Evolutionary conservation across 2,329 filamentous ascomycete species (phyloP).

Genomic region (Claviceps fusiformis): DNA sequence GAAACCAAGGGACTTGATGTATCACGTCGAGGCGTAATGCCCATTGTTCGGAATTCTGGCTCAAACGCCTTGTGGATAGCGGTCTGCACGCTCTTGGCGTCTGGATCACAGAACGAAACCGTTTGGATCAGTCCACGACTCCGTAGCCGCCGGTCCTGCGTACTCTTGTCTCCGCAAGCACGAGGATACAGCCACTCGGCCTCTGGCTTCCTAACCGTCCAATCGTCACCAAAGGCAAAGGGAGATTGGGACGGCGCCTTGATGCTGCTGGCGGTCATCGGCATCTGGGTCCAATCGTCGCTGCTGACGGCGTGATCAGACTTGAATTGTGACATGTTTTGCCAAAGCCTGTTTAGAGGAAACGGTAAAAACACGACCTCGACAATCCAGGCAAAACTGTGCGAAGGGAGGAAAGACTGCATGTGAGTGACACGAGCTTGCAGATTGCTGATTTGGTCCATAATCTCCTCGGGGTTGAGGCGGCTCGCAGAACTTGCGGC

Average conservation of each 20-base stretch:
- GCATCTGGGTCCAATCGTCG: conserved; percentile 44
- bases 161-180: conserved; percentile 49
- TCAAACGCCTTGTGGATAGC: conserved; percentile 51
- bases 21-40: conserved; percentile 17
- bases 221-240: conserved; percentile 31
- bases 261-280: conserved; percentile 31
- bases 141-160: conserved; percentile 56
- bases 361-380: conserved; percentile 69
- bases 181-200: conserved; percentile 54
- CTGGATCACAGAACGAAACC: conserved; percentile 46
- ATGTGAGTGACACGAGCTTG: conserved; percentile 40
- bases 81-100: conserved; percentile 53
- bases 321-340: conserved; percentile 34
- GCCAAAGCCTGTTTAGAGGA: conserved; percentile 42
- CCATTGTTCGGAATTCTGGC: conserved; percentile 35
- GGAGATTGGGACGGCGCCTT: conserved; percentile 34
- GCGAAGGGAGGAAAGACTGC: conserved; percentile 49
- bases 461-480: conserved; percentile 30
- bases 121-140: conserved; percentile 60
- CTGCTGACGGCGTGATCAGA: conserved; percentile 19
- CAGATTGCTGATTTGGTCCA: conserved; percentile 35
- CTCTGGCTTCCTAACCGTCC: conserved; percentile 26
- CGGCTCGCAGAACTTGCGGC: conserved; percentile 28
- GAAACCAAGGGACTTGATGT: conserved; percentile 17
- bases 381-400: conserved; percentile 53